phyloP scores from a whole-genome alignment of 2,329 filamentous ascomycete genomes.

The Fusarium sp. region DNA sequence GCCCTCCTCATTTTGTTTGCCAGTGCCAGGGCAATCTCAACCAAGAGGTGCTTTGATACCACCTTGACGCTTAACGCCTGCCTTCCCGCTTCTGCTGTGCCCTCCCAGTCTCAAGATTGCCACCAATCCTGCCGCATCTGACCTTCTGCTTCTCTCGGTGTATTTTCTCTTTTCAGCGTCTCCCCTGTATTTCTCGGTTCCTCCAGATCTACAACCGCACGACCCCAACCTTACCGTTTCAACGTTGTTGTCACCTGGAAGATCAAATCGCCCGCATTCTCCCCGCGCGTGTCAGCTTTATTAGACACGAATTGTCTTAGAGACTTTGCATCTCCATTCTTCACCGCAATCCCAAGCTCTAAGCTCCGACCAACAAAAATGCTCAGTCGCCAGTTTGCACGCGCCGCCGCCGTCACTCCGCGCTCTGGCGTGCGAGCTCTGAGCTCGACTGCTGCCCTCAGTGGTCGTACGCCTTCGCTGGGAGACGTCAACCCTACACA shows the following conservation, averaged over 20 bases:
- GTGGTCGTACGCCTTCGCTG: constrained; percentile 76
- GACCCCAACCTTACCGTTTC: constrained; percentile 36
- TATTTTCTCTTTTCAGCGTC: constrained; percentile 38
- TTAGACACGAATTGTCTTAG: constrained; percentile 30
- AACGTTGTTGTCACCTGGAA: constrained; percentile 36
- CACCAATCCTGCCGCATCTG: constrained; percentile 44
- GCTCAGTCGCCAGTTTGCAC: constrained; percentile 66
- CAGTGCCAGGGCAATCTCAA: constrained; percentile 43
- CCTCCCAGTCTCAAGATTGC: constrained; percentile 40
- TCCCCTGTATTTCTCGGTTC: constrained; percentile 35
- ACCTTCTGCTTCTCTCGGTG: constrained; percentile 42
- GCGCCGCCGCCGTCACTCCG: constrained; percentile 57
- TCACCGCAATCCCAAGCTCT: constrained; percentile 16
- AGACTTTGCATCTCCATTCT: constrained; percentile 31
- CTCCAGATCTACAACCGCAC: constrained; percentile 26
- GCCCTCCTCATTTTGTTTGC: constrained; percentile 30
- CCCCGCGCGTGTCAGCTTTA: constrained; percentile 36
- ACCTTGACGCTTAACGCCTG: constrained; percentile 38
- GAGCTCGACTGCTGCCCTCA: constrained; percentile 64
- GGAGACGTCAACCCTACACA: constrained; percentile 80
- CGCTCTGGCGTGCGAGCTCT: constrained; percentile 68
- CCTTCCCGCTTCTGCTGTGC: constrained; percentile 46
- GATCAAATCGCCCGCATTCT: constrained; percentile 32
- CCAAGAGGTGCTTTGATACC: constrained; percentile 35
- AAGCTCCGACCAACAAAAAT: constrained; percentile 53